Base-by-base conservation (phyloP, 2,329 filamentous ascomycete species). In the Juglanconis sp. region DNA sequence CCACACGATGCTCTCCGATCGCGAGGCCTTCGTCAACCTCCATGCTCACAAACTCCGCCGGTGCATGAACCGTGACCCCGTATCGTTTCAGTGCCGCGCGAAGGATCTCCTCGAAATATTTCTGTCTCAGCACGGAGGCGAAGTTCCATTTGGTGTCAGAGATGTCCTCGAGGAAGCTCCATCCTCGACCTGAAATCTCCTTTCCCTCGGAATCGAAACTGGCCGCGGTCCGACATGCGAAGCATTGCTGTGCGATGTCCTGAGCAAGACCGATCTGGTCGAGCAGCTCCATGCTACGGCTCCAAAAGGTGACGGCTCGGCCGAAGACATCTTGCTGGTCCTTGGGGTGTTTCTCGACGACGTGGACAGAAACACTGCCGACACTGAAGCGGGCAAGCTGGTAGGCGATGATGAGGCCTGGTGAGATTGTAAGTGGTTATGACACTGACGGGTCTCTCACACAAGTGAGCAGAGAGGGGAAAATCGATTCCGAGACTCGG, bases 101-200 rank as follows among this genome's bases (percentile, higher is more conserved):
- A 55, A 84, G 79, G 47, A 84, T 78, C 11, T 79, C 77, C 65
- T 85, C 81, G 6, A 81, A 78, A 65, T 81, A 83, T 66, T 80
- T 83, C 68, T 85, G 81, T 15, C 82, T 73, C 56, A 85, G 65
- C 1, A 83, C 81, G n/a, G 83, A 70, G 0, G 77, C 74, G 65
- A 82, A 85, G 62, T 81, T 76, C 70, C 78, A 83, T 32, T 72
- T 70, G 1, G 81, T 81, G 59, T 81, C 79, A 40, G 74, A 76
- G 72, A 83, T 82, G 40, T 78, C 72, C 64, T 82, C 77, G 77
- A 84, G 80, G 61, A 83, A 82, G 35, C 73, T 76, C 79, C 79
- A 82, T 1, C 77, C 79, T 55, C 79, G 69, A 2, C 77, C 79
- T 4, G 73, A 64, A 2, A 71, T 65, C 34, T 50, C 48, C 6